These are phyloP conservation scores for Musa itinerans DNA, from an alignment of 176 grass and related monocot genomes.

Conservation along the genomic window DNA sequence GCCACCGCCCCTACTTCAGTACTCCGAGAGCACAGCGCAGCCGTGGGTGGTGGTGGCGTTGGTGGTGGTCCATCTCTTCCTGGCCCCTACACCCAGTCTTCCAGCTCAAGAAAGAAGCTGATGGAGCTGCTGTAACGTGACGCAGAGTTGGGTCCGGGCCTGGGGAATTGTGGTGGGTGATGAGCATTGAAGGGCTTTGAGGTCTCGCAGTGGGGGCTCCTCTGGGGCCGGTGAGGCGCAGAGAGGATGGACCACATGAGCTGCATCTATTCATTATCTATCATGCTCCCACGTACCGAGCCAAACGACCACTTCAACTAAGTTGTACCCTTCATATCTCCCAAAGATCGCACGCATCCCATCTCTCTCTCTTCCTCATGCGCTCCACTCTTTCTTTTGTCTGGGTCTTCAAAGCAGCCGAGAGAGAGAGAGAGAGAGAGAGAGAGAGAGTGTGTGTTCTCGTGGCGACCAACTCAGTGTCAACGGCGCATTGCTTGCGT, in stretches of 20 bases:
- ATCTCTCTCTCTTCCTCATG: not conserved
- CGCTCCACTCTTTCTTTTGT: not conserved
- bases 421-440: too few species aligned
- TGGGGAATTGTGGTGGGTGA: not conserved
- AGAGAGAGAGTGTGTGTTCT: too few species aligned
- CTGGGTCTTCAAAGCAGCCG: too few species aligned
- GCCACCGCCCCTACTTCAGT: not conserved
- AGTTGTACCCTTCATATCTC: conserved; percentile 8
- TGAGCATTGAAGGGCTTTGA: not conserved
- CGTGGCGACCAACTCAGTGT: too few species aligned
- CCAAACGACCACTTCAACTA: conserved; percentile 17
- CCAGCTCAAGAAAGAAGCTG: too few species aligned
- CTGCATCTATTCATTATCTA: not conserved
- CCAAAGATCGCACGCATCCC: conserved; percentile 3
- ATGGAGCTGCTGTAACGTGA: too few species aligned
- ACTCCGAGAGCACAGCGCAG: not conserved
- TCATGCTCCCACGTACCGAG: not conserved
- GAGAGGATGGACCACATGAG: not conserved
- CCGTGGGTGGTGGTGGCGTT: not conserved
- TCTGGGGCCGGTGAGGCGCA: too few species aligned
- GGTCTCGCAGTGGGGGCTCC: not conserved
- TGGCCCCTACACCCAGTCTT: not conserved
- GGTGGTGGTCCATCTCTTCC: not conserved
- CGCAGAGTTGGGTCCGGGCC: not conserved
- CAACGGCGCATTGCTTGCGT: too few species aligned